Base-by-base conservation (phyloP, 176 grass and related monocot genomes). In the Oryza brachyantha region DNA sequence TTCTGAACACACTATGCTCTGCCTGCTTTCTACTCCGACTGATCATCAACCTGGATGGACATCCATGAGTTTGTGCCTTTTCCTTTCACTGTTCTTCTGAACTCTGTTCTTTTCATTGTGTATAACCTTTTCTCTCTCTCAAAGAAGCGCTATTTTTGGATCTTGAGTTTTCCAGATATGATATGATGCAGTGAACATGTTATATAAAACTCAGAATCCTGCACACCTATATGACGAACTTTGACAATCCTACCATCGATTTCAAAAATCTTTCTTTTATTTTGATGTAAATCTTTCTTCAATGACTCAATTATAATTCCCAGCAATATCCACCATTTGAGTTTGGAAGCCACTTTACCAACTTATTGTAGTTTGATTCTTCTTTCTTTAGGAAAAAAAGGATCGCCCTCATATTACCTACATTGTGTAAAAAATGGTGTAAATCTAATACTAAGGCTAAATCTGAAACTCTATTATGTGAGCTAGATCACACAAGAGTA, bases 31-130 rank as follows among this genome's bases (percentile, higher is more conserved):
- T 58, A 68, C 41, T 77, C 68, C 5, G 1, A 63, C 24, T 41
- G 34, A 41, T 27, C 36, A 19, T 50, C 13, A 50, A 2, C 16
- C 46, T 26, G 27, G 40, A 62, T 76, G 65, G 57, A 57, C 60
- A 42, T 71, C 29, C 2, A 81, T 71, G 25, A 77, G 79, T 87
- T 82, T 82, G 78, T 71, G 16, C 63, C 34, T 39, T 48, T 86
- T 52, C 8, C 13, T 36, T 28, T 34, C 32, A 21, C 21, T 12
- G 11, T 35, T 29, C 36, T 79, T 66, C 31, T 73, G 25, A 66
- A 27, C 27, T 73, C 2, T 70, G 28, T 16, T 76, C 29, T 26
- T 52, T 61, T 41, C 25, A 54, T 78, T 41, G 10, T 28, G 66
- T 17, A 24, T 22, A 1, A 10, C 9, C 13, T 17, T 76, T 62